Percentiles rank a stretch among this genome's conserved stretches.
These are phyloP conservation scores for Termitomyces sp. DNA, from an alignment of 768 basidiomycete species.

Conservation along the genomic window DNA sequence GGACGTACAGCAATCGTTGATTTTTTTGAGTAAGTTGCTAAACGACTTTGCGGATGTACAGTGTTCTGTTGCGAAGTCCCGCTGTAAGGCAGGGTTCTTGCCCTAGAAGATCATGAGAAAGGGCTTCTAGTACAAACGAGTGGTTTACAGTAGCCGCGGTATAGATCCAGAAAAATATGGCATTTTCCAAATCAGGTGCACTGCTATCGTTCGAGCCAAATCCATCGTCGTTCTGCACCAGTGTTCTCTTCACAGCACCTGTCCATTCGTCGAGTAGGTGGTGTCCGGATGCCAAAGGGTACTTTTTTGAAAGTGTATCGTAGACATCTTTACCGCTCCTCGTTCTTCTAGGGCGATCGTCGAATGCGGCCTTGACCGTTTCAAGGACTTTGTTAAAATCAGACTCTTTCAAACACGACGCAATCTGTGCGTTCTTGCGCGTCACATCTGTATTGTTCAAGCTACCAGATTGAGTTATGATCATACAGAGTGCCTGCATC, in stretches of 20 bases:
- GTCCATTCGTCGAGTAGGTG: constrained; percentile 23
- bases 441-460: constrained; percentile 27
- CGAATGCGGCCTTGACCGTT: background rate
- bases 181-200: constrained; percentile 25
- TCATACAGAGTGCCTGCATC: background rate
- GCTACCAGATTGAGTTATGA: constrained; percentile 8
- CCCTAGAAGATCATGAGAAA: constrained; percentile 1
- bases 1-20: constrained; percentile 18
- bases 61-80: constrained; percentile 19
- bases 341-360: constrained; percentile 6
- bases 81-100: constrained; percentile 6
- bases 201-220: constrained; percentile 12
- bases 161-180: constrained; percentile 43
- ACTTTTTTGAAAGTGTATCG: constrained; percentile 3
- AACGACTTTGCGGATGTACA: constrained; percentile 18
- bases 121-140: background rate
- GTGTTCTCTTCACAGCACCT: constrained; percentile 26
- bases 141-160: constrained; percentile 31
- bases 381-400: constrained; percentile 1
- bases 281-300: constrained; percentile 2
- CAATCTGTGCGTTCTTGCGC: constrained; percentile 23
- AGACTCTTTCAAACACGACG: constrained; percentile 18
- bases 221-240: constrained; percentile 19
- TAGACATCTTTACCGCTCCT: constrained; percentile 7
- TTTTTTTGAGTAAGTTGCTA: constrained; percentile 13